Evolutionary conservation across 305 asterid genomes (phyloP), one percentile per base, ranked within the genome.

Genomic region (Fraxinus angustifolia): DNA sequence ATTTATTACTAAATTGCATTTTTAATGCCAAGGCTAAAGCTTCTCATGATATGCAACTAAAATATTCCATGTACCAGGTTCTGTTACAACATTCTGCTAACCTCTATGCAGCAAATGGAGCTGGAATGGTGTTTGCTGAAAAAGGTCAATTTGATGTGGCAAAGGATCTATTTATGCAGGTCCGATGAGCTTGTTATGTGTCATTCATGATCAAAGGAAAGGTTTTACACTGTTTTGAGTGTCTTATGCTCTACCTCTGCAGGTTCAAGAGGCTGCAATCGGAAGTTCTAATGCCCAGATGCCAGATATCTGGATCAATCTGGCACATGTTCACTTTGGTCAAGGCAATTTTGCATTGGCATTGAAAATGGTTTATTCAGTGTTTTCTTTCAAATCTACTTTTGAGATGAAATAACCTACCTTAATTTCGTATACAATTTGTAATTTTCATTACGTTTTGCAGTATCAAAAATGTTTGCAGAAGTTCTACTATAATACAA

Each of bases 261-360:
- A 95, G 99, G 97, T 95, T 79, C 99, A 95, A 91, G 99, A 95
- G 88, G 99, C 97, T 89, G 99, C 98, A 73, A 95, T 98, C 87
- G 98, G 98, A 89, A 88, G 91, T 86, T 87, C 85, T 74, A 89
- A 91, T 85, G 93, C 90, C 80, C 97, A 93, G 83, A 93, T 93
- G 96, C 98, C 99, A 38, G 99, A 93, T 86, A 97, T 95, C 83
- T 95, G 99, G 99, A 93, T 95, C 86, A 95, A 95, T 88, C 90
- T 95, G 84, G 99, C 99, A 72, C 98, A 95, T 82, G 97, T 93
- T 86, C 97, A 95, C 90, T 95, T 95, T 86, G 98, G 96, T 62
- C 99, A 92, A 87, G 98, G 99, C 77, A 93, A 91, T 87, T 93
- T 92, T 58, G 85, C 98, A 10, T 87, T 95, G 87, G 97, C 99